Evolutionary conservation across 257 asterid genomes (phyloP).

Genomic region (Oldenlandia corymbosa): DNA sequence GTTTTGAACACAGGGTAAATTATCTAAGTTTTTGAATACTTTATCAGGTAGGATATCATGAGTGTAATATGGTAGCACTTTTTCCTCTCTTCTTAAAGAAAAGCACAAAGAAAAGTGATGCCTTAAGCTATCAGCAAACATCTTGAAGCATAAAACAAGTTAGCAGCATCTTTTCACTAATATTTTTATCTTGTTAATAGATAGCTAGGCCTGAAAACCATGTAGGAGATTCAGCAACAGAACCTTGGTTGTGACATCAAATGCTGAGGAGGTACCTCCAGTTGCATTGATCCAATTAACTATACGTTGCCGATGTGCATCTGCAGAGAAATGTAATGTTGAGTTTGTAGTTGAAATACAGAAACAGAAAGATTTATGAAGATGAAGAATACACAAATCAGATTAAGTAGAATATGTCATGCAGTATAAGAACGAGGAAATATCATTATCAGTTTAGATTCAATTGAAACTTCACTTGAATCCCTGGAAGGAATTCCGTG

Average conservation of each 20-base stretch:
- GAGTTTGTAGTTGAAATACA: background rate
- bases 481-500: background rate
- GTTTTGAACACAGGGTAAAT: background rate
- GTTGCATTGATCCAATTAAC: slow-evolving; percentile 63
- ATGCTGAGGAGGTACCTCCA: slow-evolving; percentile 51
- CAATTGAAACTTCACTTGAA: background rate
- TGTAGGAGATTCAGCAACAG: background rate
- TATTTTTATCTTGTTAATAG: background rate
- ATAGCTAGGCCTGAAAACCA: background rate
- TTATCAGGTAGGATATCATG: background rate
- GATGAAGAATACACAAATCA: background rate
- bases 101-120: too few relatives aligned
- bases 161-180: background rate
- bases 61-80: too few relatives aligned
- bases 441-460: too few relatives aligned
- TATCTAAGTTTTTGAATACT: background rate
- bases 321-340: slow-evolving; percentile 17
- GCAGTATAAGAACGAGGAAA: slow-evolving; percentile 5
- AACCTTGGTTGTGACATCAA: slow-evolving; percentile 61
- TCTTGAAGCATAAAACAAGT: background rate
- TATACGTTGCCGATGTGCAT: slow-evolving; percentile 60
- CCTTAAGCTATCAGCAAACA: background rate
- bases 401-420: background rate
- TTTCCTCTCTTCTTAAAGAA: too few relatives aligned
- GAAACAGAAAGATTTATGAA: background rate